phyloP scores from a whole-genome alignment of 495 filamentous ascomycete species.

The Hypoxylon lienhwacheense region DNA sequence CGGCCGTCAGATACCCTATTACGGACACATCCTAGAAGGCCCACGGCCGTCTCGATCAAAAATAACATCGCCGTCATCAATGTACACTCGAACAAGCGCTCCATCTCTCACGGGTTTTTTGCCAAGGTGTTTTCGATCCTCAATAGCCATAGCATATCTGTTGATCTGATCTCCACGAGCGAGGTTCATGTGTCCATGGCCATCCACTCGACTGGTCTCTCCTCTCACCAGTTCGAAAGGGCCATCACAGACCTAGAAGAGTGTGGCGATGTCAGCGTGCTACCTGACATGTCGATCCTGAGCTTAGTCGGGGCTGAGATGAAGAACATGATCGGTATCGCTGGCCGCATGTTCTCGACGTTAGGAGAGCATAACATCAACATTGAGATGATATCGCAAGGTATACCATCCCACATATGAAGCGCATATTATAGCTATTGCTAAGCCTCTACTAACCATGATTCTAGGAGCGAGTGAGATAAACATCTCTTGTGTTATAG shows the following conservation, averaged over 20 bases:
- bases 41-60: conserved; percentile 96
- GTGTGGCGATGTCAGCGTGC: conserved; percentile 82
- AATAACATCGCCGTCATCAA: conserved; percentile 89
- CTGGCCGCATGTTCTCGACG: conserved; percentile 85
- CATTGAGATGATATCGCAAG: conserved; percentile 97
- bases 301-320: conserved; percentile 90
- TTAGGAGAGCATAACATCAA: conserved; percentile 87
- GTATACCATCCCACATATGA: conserved; percentile 50
- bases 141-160: conserved; percentile 74
- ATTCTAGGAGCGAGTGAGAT: conserved; percentile 89
- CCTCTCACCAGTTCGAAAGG: conserved; percentile 63
- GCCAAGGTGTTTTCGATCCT: conserved; percentile 86
- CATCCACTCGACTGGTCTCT: conserved; percentile 74
- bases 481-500: conserved; percentile 97
- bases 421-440: neutral
- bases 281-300: conserved; percentile 86
- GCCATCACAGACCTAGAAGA: conserved; percentile 70
- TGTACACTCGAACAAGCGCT: conserved; percentile 88
- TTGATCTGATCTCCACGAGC: conserved; percentile 90
- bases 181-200: conserved; percentile 97
- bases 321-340: conserved; percentile 92
- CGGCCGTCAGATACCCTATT: conserved; percentile 48
- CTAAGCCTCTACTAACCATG: conserved; percentile 26
- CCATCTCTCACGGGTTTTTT: conserved; percentile 85
- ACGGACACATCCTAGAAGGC: conserved; percentile 62